phyloP scores from a whole-genome alignment of 2,329 filamentous ascomycete species.

The Raffaelea ambrosiae region DNA sequence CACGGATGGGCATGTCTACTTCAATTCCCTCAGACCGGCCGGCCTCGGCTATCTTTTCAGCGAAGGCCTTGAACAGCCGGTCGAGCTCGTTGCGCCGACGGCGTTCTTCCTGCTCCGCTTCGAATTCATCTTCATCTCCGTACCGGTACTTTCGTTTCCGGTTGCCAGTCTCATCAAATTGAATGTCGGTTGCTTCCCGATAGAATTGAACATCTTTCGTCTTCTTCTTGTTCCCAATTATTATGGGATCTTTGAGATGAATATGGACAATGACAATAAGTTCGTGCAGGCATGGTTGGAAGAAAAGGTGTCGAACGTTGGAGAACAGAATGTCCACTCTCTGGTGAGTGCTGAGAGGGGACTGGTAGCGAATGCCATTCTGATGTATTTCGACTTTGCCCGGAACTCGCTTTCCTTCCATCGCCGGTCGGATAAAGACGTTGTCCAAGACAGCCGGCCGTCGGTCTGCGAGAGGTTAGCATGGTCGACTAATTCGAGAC shows the following conservation, averaged over 20 bases:
- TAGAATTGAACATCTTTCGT: constrained; percentile 99
- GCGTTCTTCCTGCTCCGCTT: constrained; percentile 95
- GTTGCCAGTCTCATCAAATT: constrained; percentile 98
- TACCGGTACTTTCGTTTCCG: constrained; percentile 96
- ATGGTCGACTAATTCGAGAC: constrained; percentile 1
- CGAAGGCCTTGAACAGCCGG: constrained; percentile 90
- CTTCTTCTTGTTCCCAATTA: constrained; percentile 96
- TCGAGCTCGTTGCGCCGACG: constrained; percentile 86
- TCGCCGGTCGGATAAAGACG: constrained; percentile 87
- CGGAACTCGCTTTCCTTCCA: constrained; percentile 94
- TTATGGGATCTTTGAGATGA: constrained; percentile 94
- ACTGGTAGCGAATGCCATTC: constrained; percentile 94
- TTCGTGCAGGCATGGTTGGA: constrained; percentile 94
- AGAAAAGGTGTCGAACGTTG: constrained; percentile 98
- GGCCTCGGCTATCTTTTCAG: constrained; percentile 95
- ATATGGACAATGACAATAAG: constrained; percentile 97
- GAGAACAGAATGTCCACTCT: constrained; percentile 92
- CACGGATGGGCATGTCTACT: constrained; percentile 93
- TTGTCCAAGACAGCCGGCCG: constrained; percentile 86
- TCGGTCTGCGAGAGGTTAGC: constrained; percentile 57
- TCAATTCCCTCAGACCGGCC: constrained; percentile 84
- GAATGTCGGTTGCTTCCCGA: constrained; percentile 93
- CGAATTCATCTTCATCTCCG: constrained; percentile 97
- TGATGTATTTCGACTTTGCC: constrained; percentile 97
- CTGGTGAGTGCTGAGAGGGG: constrained; percentile 69